Base-by-base conservation (phyloP, 352 stramenopile genomes). In the Globisporangium spinosum region DNA sequence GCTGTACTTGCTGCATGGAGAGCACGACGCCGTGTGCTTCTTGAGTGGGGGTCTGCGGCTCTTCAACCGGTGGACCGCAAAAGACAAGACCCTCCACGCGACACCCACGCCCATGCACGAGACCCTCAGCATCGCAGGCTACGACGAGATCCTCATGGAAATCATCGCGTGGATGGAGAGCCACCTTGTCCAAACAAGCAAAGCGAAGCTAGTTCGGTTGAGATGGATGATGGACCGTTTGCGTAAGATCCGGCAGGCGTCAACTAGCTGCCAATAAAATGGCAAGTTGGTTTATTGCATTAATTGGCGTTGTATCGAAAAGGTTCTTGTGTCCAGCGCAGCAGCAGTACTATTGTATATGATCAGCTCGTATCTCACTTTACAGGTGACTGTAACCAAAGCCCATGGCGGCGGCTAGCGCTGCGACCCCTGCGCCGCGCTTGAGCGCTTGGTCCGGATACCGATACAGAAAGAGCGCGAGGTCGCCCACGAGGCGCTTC, bases 31-130 rank as follows among this genome's bases (percentile, higher is more conserved):
- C 9, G 47, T 88, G 1, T 77, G 72, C 47, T 76, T 78, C 8
- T 56, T 69, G 15, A 68, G 76, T 29, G 77, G 78, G 3, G 76
- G 66, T 34, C 51, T 73, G 10, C 70, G 75, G 29, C 82, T 88
- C 62, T 79, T 72, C 62, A 72, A 47, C 40, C 62, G 67, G 38
- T 79, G 76, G 23, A 61, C 65, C 5, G 65, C 72, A 23, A 71
- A 70, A n/a, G 74, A 84, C 71, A 88, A 88, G 61, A 82, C 77
- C n/a, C 69, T 88, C 40, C 75, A 80, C 6, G 62, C 81, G 22
- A 62, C 82, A 15, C 70, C 76, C 6, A 69, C 66, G 38, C 57
- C 58, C 0, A 10, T 78, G 40, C 77, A 88, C 56, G 77, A 88
- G 65, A 58, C 82, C 47, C 51, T 88, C 20, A 83, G 82, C 70